These are phyloP conservation scores for Venustampulla echinocandica DNA, from an alignment of 495 filamentous ascomycete species.

Conservation along the genomic window DNA sequence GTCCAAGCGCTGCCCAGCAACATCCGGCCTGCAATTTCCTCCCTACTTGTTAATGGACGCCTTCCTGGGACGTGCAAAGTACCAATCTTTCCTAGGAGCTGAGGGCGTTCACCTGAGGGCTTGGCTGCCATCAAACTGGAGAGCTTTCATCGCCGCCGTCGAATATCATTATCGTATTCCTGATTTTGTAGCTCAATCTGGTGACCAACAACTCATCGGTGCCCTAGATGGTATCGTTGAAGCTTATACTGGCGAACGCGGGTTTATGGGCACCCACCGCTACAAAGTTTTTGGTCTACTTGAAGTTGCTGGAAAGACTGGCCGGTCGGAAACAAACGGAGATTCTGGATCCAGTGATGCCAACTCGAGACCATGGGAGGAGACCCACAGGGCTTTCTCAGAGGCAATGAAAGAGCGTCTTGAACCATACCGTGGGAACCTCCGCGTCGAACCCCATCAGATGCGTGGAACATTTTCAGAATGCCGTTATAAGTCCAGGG, in stretches of 20 bases:
- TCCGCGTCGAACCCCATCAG: slow-evolving; percentile 26
- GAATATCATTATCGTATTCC: slow-evolving; percentile 28
- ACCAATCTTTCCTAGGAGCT: slow-evolving; percentile 27
- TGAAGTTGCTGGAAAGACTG: slow-evolving; percentile 31
- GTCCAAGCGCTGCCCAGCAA: slow-evolving; percentile 26
- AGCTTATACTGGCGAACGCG: slow-evolving; percentile 27
- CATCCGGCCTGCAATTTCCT: slow-evolving; percentile 26
- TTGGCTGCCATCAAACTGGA: slow-evolving; percentile 27
- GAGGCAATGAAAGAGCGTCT: slow-evolving; percentile 31
- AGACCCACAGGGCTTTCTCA: slow-evolving; percentile 29
- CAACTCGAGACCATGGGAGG: slow-evolving; percentile 28
- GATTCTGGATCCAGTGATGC: slow-evolving; percentile 23
- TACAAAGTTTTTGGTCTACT: slow-evolving; percentile 34
- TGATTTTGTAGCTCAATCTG: slow-evolving; percentile 24
- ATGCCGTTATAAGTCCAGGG: slow-evolving; percentile 25
- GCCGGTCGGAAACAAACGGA: slow-evolving; percentile 29
- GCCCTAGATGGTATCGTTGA: slow-evolving; percentile 28
- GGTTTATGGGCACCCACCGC: slow-evolving; percentile 31
- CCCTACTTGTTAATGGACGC: slow-evolving; percentile 30
- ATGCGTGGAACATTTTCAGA: slow-evolving; percentile 30
- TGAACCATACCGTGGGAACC: slow-evolving; percentile 24
- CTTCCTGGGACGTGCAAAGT: slow-evolving; percentile 27
- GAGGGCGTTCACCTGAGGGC: slow-evolving; percentile 28
- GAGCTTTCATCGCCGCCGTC: slow-evolving; percentile 28
- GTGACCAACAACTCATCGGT: slow-evolving; percentile 20